Percentiles rank a stretch among this genome's conserved stretches.
Evolutionary conservation across 148 eudicot genomes (phyloP).

Genomic region (Silene latifolia): DNA sequence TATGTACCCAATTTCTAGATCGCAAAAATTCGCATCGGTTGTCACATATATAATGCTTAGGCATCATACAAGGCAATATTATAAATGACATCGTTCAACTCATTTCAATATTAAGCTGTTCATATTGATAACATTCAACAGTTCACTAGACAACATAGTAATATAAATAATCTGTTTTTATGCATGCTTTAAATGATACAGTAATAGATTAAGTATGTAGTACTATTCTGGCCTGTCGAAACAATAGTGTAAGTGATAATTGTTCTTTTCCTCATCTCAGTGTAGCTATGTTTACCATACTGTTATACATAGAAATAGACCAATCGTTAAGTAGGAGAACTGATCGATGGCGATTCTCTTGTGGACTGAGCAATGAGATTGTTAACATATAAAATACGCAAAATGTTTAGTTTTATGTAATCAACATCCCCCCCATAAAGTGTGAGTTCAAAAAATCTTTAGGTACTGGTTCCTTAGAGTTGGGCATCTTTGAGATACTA

Average conservation of each 20-base stretch:
- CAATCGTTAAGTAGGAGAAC: neutral
- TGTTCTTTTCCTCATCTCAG: neutral
- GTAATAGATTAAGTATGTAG: neutral
- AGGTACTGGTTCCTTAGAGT: neutral
- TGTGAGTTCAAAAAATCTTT: neutral
- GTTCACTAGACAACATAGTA: neutral
- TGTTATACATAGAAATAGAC: neutral
- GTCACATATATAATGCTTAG: neutral
- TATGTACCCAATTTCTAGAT: conserved; percentile 22
- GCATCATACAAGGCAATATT: neutral
- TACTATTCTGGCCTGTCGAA: neutral
- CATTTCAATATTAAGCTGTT: neutral
- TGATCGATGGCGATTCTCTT: neutral
- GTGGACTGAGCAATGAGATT: neutral
- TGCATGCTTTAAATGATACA: neutral
- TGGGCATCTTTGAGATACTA: neutral
- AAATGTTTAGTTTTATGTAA: neutral
- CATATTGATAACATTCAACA: neutral
- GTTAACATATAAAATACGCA: neutral
- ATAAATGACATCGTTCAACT: conserved; percentile 3
- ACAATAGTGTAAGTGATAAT: too few species aligned
- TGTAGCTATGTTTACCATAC: neutral
- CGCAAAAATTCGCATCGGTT: neutral
- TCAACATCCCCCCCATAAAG: neutral
- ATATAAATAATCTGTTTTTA: neutral